Percentiles rank a stretch among this genome's conserved stretches.
These are phyloP conservation scores for Lactarius indigo DNA, from an alignment of 768 basidiomycete genomes.

Conservation along the genomic window DNA sequence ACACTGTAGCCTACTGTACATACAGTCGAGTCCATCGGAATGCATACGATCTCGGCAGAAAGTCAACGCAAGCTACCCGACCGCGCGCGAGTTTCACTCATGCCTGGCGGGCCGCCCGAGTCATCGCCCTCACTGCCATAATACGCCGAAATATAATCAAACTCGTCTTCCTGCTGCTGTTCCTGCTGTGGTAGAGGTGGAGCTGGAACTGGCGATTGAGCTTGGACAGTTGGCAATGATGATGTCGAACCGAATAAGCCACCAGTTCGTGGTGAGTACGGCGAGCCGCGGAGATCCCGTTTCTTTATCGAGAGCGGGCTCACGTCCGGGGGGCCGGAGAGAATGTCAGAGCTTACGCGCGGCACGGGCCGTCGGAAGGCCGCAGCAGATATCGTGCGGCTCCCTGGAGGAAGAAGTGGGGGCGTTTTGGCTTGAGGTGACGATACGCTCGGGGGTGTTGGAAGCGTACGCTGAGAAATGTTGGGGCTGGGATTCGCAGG, in stretches of 20 bases:
- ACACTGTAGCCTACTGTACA: neutral
- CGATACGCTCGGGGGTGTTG: constrained; percentile 28
- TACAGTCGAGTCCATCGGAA: neutral
- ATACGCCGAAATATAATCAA: constrained; percentile 60
- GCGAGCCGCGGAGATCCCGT: constrained; percentile 44
- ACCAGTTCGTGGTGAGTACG: constrained; percentile 31
- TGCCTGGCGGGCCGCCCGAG: neutral
- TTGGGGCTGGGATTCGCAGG: constrained; percentile 31
- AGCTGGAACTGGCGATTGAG: constrained; percentile 13
- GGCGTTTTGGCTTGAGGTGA: constrained; percentile 29
- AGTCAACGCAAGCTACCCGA: constrained; percentile 17
- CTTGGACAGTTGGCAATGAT: constrained; percentile 4
- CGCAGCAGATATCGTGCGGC: constrained; percentile 69
- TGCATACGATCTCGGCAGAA: neutral
- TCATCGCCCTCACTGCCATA: constrained; percentile 15
- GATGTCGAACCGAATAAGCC: constrained; percentile 4
- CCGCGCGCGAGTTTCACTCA: neutral
- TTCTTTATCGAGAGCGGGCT: constrained; percentile 49
- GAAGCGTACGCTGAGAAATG: constrained; percentile 25
- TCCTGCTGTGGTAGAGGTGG: constrained; percentile 19
- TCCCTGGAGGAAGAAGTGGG: constrained; percentile 32
- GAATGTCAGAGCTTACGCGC: constrained; percentile 32
- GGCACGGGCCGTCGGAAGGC: constrained; percentile 60
- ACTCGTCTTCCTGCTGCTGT: constrained; percentile 40
- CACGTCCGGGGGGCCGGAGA: constrained; percentile 35